These are phyloP conservation scores for Cytospora mali DNA, from an alignment of 2,329 filamentous ascomycete genomes.

Conservation along the genomic window DNA sequence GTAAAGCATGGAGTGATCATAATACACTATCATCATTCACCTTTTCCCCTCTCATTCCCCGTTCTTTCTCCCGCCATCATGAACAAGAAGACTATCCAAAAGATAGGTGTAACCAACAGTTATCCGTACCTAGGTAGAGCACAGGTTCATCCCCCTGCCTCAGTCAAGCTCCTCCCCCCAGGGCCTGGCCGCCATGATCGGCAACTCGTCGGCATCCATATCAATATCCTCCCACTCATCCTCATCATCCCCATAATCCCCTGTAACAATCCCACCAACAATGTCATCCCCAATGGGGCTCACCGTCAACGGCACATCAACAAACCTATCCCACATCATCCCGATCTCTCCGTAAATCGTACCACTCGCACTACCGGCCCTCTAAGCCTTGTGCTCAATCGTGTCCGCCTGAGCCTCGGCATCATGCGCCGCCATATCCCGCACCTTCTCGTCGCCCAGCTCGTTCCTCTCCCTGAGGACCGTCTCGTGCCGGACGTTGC, in stretches of 20 bases:
- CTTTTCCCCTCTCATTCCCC: no score
- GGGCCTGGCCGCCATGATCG: neutral
- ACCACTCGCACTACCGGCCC: neutral
- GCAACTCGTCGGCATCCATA: slow-evolving; percentile 15
- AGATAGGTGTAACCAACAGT: no score
- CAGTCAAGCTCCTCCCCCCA: slow-evolving; percentile 16
- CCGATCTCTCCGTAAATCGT: slow-evolving; percentile 1
- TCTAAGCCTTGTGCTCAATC: slow-evolving; percentile 19
- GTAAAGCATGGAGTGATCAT: no score
- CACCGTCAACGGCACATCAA: slow-evolving; percentile 11
- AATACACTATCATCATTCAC: no score
- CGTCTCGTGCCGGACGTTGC: slow-evolving; percentile 39
- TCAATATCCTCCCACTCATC: slow-evolving; percentile 19
- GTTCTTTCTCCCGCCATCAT: no score
- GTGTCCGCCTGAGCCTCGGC: neutral
- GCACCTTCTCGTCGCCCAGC: slow-evolving; percentile 40
- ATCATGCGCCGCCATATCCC: slow-evolving; percentile 32
- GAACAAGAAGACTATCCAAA: no score
- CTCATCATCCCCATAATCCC: neutral
- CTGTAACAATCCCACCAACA: neutral
- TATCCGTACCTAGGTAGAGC: neutral
- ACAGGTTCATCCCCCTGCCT: neutral
- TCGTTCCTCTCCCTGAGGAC: slow-evolving; percentile 40
- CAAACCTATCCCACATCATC: slow-evolving; percentile 8
- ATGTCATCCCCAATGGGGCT: slow-evolving; percentile 10